Conservation (phyloP, 1,139 yeast genomes). For the Debaryomyces sp. region DNA sequence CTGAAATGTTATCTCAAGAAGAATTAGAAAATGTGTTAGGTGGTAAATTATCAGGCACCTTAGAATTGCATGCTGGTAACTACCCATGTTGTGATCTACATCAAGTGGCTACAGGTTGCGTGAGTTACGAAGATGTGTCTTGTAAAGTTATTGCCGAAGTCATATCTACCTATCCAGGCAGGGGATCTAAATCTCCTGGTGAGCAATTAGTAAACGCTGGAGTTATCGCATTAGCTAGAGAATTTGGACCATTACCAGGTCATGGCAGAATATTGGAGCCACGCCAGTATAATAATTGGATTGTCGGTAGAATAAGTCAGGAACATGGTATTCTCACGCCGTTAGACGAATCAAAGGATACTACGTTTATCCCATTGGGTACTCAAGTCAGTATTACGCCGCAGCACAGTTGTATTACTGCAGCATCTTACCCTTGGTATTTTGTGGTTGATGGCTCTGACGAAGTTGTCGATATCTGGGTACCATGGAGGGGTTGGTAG, state of each 20-base stretch:
- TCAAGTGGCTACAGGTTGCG: conserved; percentile 69
- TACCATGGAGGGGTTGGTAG: conserved; percentile 64
- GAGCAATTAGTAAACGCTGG: conserved; percentile 76
- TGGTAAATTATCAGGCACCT: conserved; percentile 41
- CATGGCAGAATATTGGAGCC: conserved; percentile 46
- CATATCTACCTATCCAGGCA: conserved; percentile 55
- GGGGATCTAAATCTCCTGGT: conserved; percentile 52
- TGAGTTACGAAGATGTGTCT: conserved; percentile 51
- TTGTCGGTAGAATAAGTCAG: conserved; percentile 60
- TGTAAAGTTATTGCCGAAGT: conserved; percentile 65
- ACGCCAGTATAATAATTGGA: conserved; percentile 49
- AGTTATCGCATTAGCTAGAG: conserved; percentile 69
- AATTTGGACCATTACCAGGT: conserved; percentile 55
- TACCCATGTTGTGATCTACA: conserved; percentile 75
- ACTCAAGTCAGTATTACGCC: conserved; percentile 60
- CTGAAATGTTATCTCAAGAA: conserved; percentile 32
- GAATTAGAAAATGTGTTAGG: conserved; percentile 25
- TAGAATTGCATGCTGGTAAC: conserved; percentile 82
- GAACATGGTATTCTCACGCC: conserved; percentile 65
- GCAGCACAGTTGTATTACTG: conserved; percentile 77
- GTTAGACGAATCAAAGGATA: conserved; percentile 21
- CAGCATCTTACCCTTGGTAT: conserved; percentile 63
- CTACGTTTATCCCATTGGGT: conserved; percentile 52
- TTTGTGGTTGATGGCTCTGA: conserved; percentile 54
- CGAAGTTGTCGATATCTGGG: conserved; percentile 66